Percentiles rank a stretch among this genome's conserved stretches.
phyloP scores from a whole-genome alignment of 805 yeast species.

The Yarrowia deformans region DNA sequence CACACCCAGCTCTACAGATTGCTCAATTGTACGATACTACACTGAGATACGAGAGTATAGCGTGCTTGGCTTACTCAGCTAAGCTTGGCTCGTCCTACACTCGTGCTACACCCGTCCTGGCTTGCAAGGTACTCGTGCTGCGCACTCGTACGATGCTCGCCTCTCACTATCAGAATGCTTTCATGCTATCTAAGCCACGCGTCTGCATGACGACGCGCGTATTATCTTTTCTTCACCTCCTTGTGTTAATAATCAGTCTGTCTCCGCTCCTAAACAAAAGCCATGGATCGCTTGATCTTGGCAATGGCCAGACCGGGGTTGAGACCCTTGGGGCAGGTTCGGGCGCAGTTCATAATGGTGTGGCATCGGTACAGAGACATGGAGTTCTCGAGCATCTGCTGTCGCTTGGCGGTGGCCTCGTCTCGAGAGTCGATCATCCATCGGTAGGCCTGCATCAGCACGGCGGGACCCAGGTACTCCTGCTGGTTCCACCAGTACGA shows the following conservation, averaged over 20 bases:
- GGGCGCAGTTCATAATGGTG: slow-evolving; percentile 98
- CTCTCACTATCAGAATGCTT: slow-evolving; percentile 3
- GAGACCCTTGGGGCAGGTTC: slow-evolving; percentile 97
- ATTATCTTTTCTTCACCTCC: slow-evolving; percentile 28
- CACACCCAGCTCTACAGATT: too few species aligned
- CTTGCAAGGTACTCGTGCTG: not conserved
- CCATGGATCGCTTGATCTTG: slow-evolving; percentile 92
- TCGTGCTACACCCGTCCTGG: too few species aligned
- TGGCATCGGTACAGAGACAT: slow-evolving; percentile 99
- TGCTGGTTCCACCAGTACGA: slow-evolving; percentile 99
- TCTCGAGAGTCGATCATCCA: slow-evolving; percentile 99
- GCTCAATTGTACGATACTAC: too few species aligned
- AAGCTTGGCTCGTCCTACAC: too few species aligned
- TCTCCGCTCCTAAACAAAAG: slow-evolving; percentile 53
- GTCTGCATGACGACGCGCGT: slow-evolving; percentile 28
- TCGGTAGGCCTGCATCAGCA: slow-evolving; percentile 98
- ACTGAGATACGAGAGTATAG: too few species aligned
- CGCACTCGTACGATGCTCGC: not conserved
- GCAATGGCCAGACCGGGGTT: slow-evolving; percentile 98
- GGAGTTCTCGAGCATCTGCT: slow-evolving; percentile 89
- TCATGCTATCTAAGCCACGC: slow-evolving; percentile 15
- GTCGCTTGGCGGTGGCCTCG: slow-evolving; percentile 81
- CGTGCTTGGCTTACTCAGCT: too few species aligned
- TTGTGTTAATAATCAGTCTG: slow-evolving; percentile 14
- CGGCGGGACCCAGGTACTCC: slow-evolving; percentile 98